Evolutionary conservation across 768 basidiomycete species (phyloP).

Genomic region (Amanita jacksonii): DNA sequence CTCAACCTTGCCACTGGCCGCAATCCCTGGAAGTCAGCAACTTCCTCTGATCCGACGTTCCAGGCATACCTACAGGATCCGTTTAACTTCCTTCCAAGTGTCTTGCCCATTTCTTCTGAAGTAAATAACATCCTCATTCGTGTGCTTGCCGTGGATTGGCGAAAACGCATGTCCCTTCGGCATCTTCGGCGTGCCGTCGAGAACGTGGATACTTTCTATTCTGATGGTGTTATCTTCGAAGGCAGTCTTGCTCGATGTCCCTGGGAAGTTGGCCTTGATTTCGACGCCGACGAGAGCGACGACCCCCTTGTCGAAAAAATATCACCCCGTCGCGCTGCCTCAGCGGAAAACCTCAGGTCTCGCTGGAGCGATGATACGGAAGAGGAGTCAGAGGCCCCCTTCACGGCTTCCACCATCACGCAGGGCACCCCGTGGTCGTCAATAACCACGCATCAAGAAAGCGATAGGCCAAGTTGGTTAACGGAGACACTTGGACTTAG

Average conservation of each 20-base stretch:
- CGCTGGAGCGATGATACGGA: conserved; percentile 52
- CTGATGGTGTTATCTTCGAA: conserved; percentile 63
- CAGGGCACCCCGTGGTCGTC: conserved; percentile 28
- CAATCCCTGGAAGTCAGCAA: conserved; percentile 94
- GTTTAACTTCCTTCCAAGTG: conserved; percentile 70
- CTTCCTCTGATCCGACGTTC: conserved; percentile 78
- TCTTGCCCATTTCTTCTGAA: conserved; percentile 74
- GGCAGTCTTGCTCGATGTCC: conserved; percentile 69
- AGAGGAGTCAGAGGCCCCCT: conserved; percentile 32
- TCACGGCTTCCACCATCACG: conserved; percentile 27
- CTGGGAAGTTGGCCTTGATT: conserved; percentile 50
- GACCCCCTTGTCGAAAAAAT: conserved; percentile 41
- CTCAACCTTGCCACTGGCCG: conserved; percentile 92
- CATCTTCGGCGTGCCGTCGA: conserved; percentile 48
- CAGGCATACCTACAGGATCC: conserved; percentile 84
- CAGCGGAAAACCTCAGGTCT: conserved; percentile 33
- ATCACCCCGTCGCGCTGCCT: conserved; percentile 25
- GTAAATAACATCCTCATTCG: conserved; percentile 69
- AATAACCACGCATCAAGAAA: conserved; percentile 34
- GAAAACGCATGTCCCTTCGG: conserved; percentile 32
- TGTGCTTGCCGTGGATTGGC: conserved; percentile 58
- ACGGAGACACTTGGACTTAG: conserved; percentile 43
- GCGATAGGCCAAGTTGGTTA: conserved; percentile 43
- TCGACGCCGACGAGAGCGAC: conserved; percentile 46
- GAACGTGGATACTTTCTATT: conserved; percentile 52